Conservation (phyloP, 1,284 basidiomycete genomes). For the Malassezia caprae region DNA sequence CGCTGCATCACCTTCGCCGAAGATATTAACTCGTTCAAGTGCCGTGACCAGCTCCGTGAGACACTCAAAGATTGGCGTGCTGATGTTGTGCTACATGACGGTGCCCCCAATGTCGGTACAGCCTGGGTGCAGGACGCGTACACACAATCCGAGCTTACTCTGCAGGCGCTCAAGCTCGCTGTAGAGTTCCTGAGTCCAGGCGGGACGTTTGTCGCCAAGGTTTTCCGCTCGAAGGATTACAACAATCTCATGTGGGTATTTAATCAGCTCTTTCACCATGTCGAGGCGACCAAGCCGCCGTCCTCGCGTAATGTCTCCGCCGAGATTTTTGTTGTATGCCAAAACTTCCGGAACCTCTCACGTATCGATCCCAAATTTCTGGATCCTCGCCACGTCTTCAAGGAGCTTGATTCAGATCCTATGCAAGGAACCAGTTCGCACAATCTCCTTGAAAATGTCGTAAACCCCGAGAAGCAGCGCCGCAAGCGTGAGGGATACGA, state of each 20-base stretch:
- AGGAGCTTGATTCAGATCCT: constrained; percentile 56
- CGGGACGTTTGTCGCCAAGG: constrained; percentile 85
- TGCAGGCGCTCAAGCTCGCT: constrained; percentile 90
- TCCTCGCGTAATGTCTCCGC: constrained; percentile 98
- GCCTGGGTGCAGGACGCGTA: constrained; percentile 99
- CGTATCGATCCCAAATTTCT: constrained; percentile 96
- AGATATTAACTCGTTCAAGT: constrained; percentile 88
- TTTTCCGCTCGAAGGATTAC: constrained; percentile 97
- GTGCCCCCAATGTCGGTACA: constrained; percentile 97
- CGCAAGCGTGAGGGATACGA: constrained; percentile 88
- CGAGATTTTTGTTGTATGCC: constrained; percentile 98
- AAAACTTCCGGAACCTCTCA: constrained; percentile 86
- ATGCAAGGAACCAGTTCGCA: constrained; percentile 28
- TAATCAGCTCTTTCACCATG: constrained; percentile 85
- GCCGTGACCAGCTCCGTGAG: constrained; percentile 71
- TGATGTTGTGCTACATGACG: constrained; percentile 96
- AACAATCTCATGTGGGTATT: constrained; percentile 99
- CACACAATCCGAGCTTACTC: constrained; percentile 88
- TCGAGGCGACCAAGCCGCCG: constrained; percentile 97
- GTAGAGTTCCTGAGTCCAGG: constrained; percentile 90
- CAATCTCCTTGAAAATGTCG: constrained; percentile 61
- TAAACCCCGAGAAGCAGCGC: constrained; percentile 92
- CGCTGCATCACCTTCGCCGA: constrained; percentile 82
- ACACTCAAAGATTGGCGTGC: constrained; percentile 99
- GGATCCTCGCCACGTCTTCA: constrained; percentile 95